These are phyloP conservation scores for Cyclostephanos tholiformis DNA, from an alignment of 108 stramenopile species.

Conservation along the genomic window DNA sequence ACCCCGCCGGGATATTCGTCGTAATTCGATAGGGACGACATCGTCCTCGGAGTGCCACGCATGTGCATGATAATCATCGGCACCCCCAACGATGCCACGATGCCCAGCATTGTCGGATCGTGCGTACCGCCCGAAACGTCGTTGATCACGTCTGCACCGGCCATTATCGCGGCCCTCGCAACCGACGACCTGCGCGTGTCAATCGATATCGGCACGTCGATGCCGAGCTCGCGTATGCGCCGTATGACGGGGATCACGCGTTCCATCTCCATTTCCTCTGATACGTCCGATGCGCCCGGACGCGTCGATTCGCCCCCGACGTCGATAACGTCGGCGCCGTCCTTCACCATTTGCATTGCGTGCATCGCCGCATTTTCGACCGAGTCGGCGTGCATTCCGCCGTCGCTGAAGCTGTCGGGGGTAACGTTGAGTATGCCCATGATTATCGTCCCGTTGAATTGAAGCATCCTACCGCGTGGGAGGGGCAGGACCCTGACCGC, in stretches of 20 bases:
- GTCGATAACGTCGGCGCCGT: conserved; percentile 93
- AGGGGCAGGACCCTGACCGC: conserved; percentile 69
- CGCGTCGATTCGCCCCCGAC: conserved; percentile 97
- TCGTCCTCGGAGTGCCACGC: conserved; percentile 92
- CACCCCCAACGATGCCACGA: conserved; percentile 76
- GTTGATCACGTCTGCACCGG: conserved; percentile 95
- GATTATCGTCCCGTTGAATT: conserved; percentile 75
- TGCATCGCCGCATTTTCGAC: conserved; percentile 72
- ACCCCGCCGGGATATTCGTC: conserved; percentile 50
- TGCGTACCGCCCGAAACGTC: conserved; percentile 94
- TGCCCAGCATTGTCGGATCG: conserved; percentile 87
- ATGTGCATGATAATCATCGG: conserved; percentile 96
- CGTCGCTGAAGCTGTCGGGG: conserved; percentile 97
- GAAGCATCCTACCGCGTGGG: conserved; percentile 64
- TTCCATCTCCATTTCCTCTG: conserved; percentile 75
- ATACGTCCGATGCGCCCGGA: conserved; percentile 78
- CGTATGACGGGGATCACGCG: conserved; percentile 88
- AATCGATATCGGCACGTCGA: conserved; percentile 88
- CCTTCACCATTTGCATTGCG: conserved; percentile 75
- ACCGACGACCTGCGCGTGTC: conserved; percentile 92
- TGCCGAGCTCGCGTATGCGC: conserved; percentile 63
- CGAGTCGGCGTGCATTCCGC: conserved; percentile 66
- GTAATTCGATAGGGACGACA: conserved; percentile 81
- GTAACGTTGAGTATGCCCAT: conserved; percentile 98
- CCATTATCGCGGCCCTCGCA: conserved; percentile 85